Conservation (phyloP, 1,139 yeast genomes). For the Blastobotrys apis region DNA sequence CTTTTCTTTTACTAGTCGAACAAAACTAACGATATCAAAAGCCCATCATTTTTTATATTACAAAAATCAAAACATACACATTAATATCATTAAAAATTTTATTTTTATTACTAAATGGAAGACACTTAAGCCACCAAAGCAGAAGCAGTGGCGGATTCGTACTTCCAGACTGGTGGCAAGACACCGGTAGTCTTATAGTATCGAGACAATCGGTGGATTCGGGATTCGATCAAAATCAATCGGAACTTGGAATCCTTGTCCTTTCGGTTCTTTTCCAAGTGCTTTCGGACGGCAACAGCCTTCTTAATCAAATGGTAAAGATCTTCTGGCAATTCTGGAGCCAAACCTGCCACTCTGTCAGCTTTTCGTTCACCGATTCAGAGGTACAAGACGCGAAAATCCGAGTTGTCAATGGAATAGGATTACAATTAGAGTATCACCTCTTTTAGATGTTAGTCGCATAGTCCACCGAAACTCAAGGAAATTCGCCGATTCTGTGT, state of each 20-base stretch:
- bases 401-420: no score
- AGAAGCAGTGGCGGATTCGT: constrained; percentile 99
- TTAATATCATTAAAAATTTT: constrained; percentile 5
- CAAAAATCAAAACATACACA: no score
- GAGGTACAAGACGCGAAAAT: constrained; percentile 32
- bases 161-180: constrained; percentile 99
- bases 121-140: constrained; percentile 86
- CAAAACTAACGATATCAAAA: no score
- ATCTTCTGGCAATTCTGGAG: constrained; percentile 99
- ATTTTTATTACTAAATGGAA: no score
- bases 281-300: constrained; percentile 99
- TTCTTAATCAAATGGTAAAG: constrained; percentile 98
- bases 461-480: no score
- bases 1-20: no score
- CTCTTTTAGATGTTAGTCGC: no score
- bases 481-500: no score
- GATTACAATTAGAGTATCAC: no score
- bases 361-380: constrained; percentile 34
- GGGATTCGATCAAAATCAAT: constrained; percentile 98
- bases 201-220: constrained; percentile 99
- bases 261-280: constrained; percentile 99
- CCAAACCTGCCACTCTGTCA: constrained; percentile 54
- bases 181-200: constrained; percentile 99
- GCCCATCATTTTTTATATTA: no score
- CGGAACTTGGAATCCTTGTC: constrained; percentile 99